A percentile compares a stretch with the other conserved stretches of the same genome.
These are phyloP conservation scores for Penicillium psychrofluorescens DNA, from an alignment of 495 filamentous ascomycete genomes.

Conservation along the genomic window DNA sequence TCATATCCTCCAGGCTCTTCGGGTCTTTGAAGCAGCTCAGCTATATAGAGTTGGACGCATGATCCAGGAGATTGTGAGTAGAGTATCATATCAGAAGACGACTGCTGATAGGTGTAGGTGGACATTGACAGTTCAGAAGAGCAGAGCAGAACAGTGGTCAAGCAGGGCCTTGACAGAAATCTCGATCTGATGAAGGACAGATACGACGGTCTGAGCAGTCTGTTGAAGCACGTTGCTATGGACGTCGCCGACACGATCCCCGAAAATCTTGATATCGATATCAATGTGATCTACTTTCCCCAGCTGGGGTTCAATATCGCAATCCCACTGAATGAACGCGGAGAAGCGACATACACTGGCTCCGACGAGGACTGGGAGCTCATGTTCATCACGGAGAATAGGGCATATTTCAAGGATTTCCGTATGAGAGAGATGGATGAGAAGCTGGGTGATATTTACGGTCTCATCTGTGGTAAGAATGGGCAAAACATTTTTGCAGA, in stretches of 20 bases:
- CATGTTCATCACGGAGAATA: constrained; percentile 65
- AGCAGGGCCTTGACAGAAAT: constrained; percentile 61
- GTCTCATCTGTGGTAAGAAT: constrained; percentile 66
- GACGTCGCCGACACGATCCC: constrained; percentile 59
- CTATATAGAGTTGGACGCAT: constrained; percentile 59
- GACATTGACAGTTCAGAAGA: constrained; percentile 76
- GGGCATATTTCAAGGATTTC: constrained; percentile 81
- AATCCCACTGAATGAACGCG: constrained; percentile 55
- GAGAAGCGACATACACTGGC: constrained; percentile 60
- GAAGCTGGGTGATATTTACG: constrained; percentile 78
- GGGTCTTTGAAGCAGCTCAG: constrained; percentile 38
- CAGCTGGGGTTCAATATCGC: constrained; percentile 86
- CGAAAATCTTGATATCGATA: constrained; percentile 45
- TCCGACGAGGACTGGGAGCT: constrained; percentile 60
- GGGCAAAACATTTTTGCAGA: not conserved
- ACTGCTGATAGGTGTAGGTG: constrained; percentile 39
- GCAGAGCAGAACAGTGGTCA: constrained; percentile 66
- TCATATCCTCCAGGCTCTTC: constrained; percentile 25
- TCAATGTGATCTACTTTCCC: constrained; percentile 83
- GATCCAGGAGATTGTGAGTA: constrained; percentile 56
- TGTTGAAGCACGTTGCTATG: constrained; percentile 61
- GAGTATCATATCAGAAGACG: not conserved
- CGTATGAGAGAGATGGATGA: constrained; percentile 80
- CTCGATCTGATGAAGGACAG: constrained; percentile 71
- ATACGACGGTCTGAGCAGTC: constrained; percentile 67